Percentiles rank a stretch among this genome's conserved stretches.
These are phyloP conservation scores for Ustilago trichophora DNA, from an alignment of 1,284 basidiomycete genomes.

Conservation along the genomic window DNA sequence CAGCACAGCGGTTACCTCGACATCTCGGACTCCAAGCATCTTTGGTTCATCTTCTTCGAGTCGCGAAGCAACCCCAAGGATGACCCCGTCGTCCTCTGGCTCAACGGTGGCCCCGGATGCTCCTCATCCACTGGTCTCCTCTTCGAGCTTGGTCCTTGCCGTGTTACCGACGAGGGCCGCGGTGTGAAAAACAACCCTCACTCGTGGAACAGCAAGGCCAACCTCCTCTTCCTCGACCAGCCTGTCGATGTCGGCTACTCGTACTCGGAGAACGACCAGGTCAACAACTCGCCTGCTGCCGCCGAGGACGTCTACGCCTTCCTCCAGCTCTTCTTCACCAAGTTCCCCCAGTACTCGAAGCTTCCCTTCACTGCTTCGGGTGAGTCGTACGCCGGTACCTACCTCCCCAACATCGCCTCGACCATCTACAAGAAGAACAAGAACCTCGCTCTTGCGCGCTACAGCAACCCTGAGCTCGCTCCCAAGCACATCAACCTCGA, in stretches of 20 bases:
- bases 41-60: conserved; percentile 92
- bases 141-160: conserved; percentile 88
- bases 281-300: conserved; percentile 77
- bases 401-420: conserved; percentile 61
- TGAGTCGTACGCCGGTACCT: conserved; percentile 75
- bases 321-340: conserved; percentile 81
- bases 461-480: conserved; percentile 29
- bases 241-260: conserved; percentile 84
- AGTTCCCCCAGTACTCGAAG: conserved; percentile 63
- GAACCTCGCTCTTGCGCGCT: conserved; percentile 44
- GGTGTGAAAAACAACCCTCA: conserved; percentile 78
- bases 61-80: conserved; percentile 76
- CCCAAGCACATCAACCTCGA: conserved; percentile 61
- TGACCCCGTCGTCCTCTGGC: conserved; percentile 86
- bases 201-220: conserved; percentile 79
- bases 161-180: conserved; percentile 75
- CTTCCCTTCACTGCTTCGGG: conserved; percentile 68
- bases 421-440: conserved; percentile 64
- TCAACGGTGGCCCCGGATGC: conserved; percentile 81
- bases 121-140: conserved; percentile 70
- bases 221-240: conserved; percentile 82
- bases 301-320: conserved; percentile 89
- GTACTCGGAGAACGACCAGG: conserved; percentile 77
- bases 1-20: conserved; percentile 87
- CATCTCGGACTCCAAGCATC: conserved; percentile 81